Evolutionary conservation across 441 rosid species (phyloP), one percentile per base, ranked within the genome.

Genomic region (Flueggea neowawraea): DNA sequence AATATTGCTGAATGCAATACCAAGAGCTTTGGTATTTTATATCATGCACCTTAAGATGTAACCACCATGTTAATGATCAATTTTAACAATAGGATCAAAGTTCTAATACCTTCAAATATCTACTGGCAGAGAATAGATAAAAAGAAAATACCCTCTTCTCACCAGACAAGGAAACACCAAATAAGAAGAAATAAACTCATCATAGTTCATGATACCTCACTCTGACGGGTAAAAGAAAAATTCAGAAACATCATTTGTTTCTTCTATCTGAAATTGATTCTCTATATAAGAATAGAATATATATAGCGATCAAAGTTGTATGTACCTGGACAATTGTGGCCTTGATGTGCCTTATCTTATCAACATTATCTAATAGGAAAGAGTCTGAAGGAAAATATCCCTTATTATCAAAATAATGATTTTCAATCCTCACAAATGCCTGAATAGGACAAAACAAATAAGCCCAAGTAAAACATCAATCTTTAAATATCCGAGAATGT

Each of bases 351-450:
- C 91, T 78, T 73, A 88, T 90, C 75, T 85, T 90, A 66, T 88
- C 90, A 52, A 90, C 78, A 66, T 88, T 88, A 54, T 90, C 98
- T 28, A 93, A 69, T 61, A 90, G 80, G 84, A 64, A 80, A 31
- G 98, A 81, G 75, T 90, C 97, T 12, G 85, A 80, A 45, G 88
- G 60, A 39, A 90, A 79, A 82, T 88, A 93, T 15, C 97, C 97
- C 62, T 79, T 87, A 81, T 93, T 90, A 62, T 82, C 73, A 67
- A 88, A 93, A 74, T 88, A 93, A 69, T 90, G 96, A 64, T 90
- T 93, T 81, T 90, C 95, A 69, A 93, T 93, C 87, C 96, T 87
- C 55, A 97, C 98, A 87, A 93, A 90, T 32, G 97, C 98, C 98
- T 93, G 85, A n/a, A 50, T 31, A 73, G 14, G 44, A 17, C 4